phyloP scores from a whole-genome alignment of 495 filamentous ascomycete genomes.

The Collariella sp. region DNA sequence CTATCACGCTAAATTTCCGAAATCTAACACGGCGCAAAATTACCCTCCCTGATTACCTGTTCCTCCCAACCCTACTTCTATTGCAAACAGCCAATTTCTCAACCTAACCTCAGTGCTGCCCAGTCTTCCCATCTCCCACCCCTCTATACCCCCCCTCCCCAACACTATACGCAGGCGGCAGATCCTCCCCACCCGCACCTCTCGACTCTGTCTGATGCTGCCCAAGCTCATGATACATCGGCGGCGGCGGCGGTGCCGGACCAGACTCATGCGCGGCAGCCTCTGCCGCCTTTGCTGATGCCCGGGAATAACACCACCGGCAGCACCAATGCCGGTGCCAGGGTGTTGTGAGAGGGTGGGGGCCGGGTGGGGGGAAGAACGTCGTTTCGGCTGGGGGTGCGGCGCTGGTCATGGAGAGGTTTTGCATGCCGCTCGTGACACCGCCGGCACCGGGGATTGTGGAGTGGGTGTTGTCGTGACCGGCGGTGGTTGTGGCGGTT shows the following conservation, averaged over 20 bases:
- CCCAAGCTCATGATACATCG: constrained; percentile 6
- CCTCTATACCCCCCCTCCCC: constrained; percentile 8
- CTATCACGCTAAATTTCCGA: too few relatives aligned
- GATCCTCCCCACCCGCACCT: constrained; percentile 1
- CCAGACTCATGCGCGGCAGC: constrained; percentile 16
- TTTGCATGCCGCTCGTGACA: constrained; percentile 6
- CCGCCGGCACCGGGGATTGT: too few relatives aligned
- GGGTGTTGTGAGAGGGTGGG: not conserved
- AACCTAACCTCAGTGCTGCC: constrained; percentile 1
- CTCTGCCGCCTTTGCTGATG: constrained; percentile 21
- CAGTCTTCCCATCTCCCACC: constrained; percentile 16
- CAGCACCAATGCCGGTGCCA: not conserved
- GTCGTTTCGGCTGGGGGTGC: constrained; percentile 12
- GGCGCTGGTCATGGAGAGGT: constrained; percentile 1
- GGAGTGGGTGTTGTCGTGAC: not conserved
- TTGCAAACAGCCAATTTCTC: not conserved
- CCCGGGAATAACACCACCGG: too few relatives aligned
- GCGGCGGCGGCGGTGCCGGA: constrained; percentile 1
- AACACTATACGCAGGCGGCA: constrained; percentile 24
- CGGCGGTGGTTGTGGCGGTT: not conserved
- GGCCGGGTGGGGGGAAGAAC: not conserved
- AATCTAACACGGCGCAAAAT: too few relatives aligned
- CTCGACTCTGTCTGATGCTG: not conserved
- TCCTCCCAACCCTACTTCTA: too few relatives aligned
- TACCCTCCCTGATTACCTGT: too few relatives aligned